phyloP scores from a whole-genome alignment of 768 basidiomycete genomes.

The Boletus reticuloceps region DNA sequence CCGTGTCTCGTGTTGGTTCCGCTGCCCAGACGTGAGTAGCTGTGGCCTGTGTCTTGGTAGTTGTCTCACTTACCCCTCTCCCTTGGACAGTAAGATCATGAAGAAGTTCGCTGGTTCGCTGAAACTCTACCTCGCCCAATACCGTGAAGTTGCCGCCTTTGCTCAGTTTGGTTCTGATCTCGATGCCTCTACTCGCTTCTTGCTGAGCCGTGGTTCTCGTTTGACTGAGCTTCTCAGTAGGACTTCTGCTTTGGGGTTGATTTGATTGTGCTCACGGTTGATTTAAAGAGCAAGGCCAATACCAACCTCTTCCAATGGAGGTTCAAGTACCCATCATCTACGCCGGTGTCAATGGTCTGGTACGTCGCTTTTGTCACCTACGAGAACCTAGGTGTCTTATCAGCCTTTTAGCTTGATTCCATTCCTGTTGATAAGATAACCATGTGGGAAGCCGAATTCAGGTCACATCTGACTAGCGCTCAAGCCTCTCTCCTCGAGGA shows the following conservation, averaged over 20 bases:
- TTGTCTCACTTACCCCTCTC: not conserved
- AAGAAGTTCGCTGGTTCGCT: constrained; percentile 99
- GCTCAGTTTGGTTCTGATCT: constrained; percentile 99
- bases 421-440: constrained; percentile 95
- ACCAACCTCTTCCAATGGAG: constrained; percentile 92
- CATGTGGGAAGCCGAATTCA: constrained; percentile 91
- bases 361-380: constrained; percentile 36
- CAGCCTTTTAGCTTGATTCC: constrained; percentile 67
- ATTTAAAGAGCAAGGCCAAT: constrained; percentile 90
- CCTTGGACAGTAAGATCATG: constrained; percentile 82
- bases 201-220: constrained; percentile 96
- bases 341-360: constrained; percentile 99
- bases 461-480: constrained; percentile 74
- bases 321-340: constrained; percentile 98
- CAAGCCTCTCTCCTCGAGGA: constrained; percentile 78
- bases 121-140: constrained; percentile 99
- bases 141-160: constrained; percentile 99
- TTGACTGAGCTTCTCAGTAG: constrained; percentile 92
- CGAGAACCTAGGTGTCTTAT: not conserved
- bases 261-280: constrained; percentile 11
- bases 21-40: constrained; percentile 94
- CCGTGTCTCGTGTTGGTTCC: constrained; percentile 99
- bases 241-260: constrained; percentile 18
- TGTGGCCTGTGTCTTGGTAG: not conserved
- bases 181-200: constrained; percentile 98